Percentiles rank a stretch among this genome's conserved stretches.
Conservation (phyloP, 106 monocot genomes). For the Dioscorea alata region DNA sequence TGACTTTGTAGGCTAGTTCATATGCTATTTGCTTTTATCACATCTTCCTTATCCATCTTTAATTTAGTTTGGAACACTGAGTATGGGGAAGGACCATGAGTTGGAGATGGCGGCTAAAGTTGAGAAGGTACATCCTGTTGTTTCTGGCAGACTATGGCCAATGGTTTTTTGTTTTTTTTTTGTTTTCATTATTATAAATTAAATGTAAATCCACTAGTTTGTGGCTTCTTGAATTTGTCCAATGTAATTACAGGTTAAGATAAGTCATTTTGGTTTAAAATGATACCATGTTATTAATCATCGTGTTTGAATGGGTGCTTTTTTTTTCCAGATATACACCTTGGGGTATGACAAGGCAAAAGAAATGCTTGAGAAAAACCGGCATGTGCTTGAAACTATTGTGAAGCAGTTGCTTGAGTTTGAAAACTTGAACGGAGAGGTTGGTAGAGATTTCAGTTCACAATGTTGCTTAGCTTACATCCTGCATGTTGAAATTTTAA, state of each 20-base stretch:
- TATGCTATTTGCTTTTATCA: neutral
- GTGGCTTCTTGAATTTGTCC: too few species aligned
- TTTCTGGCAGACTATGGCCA: neutral
- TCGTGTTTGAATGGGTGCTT: neutral
- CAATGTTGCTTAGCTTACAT: neutral
- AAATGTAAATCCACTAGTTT: neutral
- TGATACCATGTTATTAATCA: neutral
- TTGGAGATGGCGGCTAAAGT: constrained; percentile 83
- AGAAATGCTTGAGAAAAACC: constrained; percentile 73
- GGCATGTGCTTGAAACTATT: constrained; percentile 49
- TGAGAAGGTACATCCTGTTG: constrained; percentile 46
- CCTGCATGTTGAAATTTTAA: neutral
- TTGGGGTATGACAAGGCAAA: constrained; percentile 74
- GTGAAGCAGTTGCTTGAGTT: constrained; percentile 67
- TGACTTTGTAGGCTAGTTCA: too few species aligned
- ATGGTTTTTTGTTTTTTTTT: neutral
- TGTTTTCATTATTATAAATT: too few species aligned
- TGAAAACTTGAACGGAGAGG: constrained; percentile 77
- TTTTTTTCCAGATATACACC: constrained; percentile 46
- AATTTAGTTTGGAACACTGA: constrained; percentile 46
- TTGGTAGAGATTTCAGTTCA: constrained; percentile 8
- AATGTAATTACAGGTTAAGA: too few species aligned
- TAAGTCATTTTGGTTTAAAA: neutral
- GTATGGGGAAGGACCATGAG: constrained; percentile 66
- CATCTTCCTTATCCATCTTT: constrained; percentile 2